Percentiles rank a stretch among this genome's conserved stretches.
Evolutionary conservation across 2,329 filamentous ascomycete genomes (phyloP).

Genomic region (Beauveria scarabaeidicola): DNA sequence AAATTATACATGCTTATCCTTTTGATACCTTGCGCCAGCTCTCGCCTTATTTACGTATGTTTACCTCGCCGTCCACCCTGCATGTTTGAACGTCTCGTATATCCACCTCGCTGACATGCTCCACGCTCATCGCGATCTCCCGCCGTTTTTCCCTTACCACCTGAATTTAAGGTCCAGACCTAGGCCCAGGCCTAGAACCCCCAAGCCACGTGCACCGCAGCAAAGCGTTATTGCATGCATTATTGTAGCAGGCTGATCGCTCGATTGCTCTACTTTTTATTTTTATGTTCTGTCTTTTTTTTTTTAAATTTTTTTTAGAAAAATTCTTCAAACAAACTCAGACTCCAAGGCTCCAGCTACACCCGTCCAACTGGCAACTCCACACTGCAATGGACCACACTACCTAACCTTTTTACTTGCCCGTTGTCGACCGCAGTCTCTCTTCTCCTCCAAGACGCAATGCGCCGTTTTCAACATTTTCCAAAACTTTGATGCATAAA

Average conservation of each 20-base stretch:
- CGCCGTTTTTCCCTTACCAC: background rate
- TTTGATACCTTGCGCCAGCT: background rate
- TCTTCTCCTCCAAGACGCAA: background rate
- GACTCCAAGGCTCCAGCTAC: background rate
- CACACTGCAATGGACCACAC: background rate
- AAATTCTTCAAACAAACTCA: background rate
- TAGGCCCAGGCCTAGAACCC: background rate
- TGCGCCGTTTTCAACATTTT: background rate
- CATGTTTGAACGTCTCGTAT: background rate
- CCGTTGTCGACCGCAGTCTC: background rate
- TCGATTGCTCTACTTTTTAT: background rate
- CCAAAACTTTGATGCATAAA: background rate
- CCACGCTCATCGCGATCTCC: constrained; percentile 5
- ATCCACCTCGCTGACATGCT: background rate
- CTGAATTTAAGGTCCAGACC: constrained; percentile 2
- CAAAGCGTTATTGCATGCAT: background rate
- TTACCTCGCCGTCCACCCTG: background rate
- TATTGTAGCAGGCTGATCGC: background rate
- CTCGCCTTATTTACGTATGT: background rate
- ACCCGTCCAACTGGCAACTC: background rate
- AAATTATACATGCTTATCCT: background rate
- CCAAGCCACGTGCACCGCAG: constrained; percentile 4
- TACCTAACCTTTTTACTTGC: background rate
- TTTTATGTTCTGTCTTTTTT: background rate
- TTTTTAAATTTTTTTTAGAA: background rate